phyloP scores from a whole-genome alignment of 441 rosid genomes.

The Melastoma candidum region DNA sequence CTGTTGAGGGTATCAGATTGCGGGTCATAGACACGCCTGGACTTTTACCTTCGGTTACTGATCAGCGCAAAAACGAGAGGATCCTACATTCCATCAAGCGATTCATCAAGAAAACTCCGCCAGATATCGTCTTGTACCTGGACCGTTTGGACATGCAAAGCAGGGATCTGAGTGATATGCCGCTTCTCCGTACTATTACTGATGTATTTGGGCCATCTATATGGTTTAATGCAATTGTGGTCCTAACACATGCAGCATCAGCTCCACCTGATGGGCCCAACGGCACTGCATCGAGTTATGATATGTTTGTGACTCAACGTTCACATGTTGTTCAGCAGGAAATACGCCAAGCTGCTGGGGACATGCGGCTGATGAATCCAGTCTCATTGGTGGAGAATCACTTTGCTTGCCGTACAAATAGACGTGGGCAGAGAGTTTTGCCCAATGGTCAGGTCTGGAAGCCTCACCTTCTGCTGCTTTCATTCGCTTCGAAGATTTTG shows the following conservation, averaged over 20 bases:
- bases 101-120: constrained; percentile 85
- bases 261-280: constrained; percentile 98
- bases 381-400: constrained; percentile 92
- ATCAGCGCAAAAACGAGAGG: constrained; percentile 86
- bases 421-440: constrained; percentile 94
- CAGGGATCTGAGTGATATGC: constrained; percentile 90
- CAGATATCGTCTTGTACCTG: constrained; percentile 91
- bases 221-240: constrained; percentile 98
- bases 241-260: constrained; percentile 95
- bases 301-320: constrained; percentile 94
- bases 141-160: constrained; percentile 95
- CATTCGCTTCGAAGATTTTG: constrained; percentile 92
- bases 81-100: constrained; percentile 70
- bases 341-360: constrained; percentile 95
- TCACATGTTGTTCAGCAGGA: constrained; percentile 95
- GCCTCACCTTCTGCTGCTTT: constrained; percentile 85
- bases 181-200: constrained; percentile 81
- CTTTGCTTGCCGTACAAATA: constrained; percentile 90
- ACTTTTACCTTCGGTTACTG: constrained; percentile 83
- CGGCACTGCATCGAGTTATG: constrained; percentile 88
- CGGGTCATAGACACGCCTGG: constrained; percentile 94
- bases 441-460: constrained; percentile 99
- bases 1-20: constrained; percentile 89
- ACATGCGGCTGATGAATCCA: constrained; percentile 97
- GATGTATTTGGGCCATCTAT: constrained; percentile 87